Base-by-base conservation (phyloP, 805 yeast species). In the Saturnispora galanensis region DNA sequence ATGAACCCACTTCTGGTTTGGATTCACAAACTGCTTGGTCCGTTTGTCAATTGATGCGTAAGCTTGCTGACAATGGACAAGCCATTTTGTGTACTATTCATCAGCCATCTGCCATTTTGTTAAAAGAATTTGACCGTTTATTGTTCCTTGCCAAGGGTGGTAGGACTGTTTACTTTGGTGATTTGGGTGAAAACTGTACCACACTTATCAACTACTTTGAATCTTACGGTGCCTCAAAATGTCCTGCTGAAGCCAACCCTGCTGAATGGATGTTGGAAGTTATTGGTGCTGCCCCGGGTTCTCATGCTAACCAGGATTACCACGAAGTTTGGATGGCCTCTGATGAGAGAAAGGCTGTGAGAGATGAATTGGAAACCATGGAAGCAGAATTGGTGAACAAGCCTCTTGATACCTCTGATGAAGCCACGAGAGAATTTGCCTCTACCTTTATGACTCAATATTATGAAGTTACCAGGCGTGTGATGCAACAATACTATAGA, bases 181-280 rank as follows among this genome's bases (percentile, higher is more conserved):
- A 80, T 40, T 65, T 80, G 48, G 89, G 90, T 45, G 61, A 70
- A 32, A 73, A 78, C 53, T 78, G 65, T 47, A 38, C 47, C 10
- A 69, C 76, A 3, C 68, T 82, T 66, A 79, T 81, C 46, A 63
- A 73, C 42, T 82, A 82, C 57, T 81, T 83, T 55, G 87, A 82
- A 59, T 58, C 60, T 4, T 62, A 81, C 51, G 88, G 87, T 44
- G 76, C 88, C 35, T 73, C 70, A 21, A 66, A 67, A 45, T 83
- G 89, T 65, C 88, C 89, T 16, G 65, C 69, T 6, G 69, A 70
- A 35, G 87, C 85, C 5, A 84, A 84, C 52, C 93, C 90, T 30
- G 90, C 89, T 11, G 95, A 86, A 66, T 87, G 94, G 93, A 87
- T 87, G 95, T 69, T 87, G 63, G 83, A 83, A 50, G 84, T 80